Evolutionary conservation across 345 rosid genomes (phyloP).

Genomic region (Syzygium grande): DNA sequence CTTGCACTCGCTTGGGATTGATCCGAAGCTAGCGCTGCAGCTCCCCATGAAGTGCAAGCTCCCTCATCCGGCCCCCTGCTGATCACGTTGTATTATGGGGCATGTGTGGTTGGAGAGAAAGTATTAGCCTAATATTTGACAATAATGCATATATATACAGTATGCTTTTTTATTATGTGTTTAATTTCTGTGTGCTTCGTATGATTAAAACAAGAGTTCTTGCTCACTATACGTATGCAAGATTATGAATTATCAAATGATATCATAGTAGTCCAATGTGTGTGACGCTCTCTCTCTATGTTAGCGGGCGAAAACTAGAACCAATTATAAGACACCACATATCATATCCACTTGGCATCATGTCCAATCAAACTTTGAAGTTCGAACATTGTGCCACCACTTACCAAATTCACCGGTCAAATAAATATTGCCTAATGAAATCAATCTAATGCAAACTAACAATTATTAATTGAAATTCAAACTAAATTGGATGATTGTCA

Average conservation of each 20-base stretch:
- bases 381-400: no score
- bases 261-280: no score
- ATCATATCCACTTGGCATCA: no score
- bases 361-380: no score
- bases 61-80: conserved; percentile 29
- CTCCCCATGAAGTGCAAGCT: conserved; percentile 42
- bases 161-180: neutral
- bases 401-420: no score
- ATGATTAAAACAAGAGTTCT: neutral
- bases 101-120: neutral
- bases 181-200: neutral
- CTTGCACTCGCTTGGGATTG: conserved; percentile 34
- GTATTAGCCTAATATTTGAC: neutral
- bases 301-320: no score
- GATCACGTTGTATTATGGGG: neutral
- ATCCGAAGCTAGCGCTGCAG: conserved; percentile 44
- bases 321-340: no score
- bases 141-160: neutral
- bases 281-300: no score
- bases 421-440: no score
- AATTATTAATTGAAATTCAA: no score
- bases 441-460: no score
- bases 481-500: no score
- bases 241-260: neutral
- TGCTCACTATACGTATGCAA: neutral